A percentile compares a stretch with the other conserved stretches of the same genome.
phyloP scores from a whole-genome alignment of 352 stramenopile genomes.

The Albugo candida region DNA sequence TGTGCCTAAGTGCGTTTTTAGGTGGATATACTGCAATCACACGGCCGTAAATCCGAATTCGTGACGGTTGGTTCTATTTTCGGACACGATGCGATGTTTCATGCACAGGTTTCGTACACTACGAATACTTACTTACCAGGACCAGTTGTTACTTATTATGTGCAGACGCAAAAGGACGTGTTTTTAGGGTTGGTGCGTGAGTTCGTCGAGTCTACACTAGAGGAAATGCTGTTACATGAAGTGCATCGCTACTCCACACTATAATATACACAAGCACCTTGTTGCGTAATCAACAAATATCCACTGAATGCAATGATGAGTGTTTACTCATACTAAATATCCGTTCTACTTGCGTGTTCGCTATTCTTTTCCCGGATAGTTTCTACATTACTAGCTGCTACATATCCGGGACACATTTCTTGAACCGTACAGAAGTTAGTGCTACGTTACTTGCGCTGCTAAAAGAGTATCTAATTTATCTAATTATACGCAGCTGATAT shows the following conservation, averaged over 20 bases:
- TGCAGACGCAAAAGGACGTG: slow-evolving; percentile 56
- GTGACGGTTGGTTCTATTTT: slow-evolving; percentile 71
- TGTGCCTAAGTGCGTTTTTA: slow-evolving; percentile 2
- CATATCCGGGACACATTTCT: too few species aligned
- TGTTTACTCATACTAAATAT: too few species aligned
- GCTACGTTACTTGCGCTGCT: too few species aligned
- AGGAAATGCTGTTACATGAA: slow-evolving; percentile 29
- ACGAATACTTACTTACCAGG: slow-evolving; percentile 65
- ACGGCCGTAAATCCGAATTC: slow-evolving; percentile 33
- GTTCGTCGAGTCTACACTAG: slow-evolving; percentile 44
- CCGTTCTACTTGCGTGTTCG: too few species aligned
- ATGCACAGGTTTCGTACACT: slow-evolving; percentile 24
- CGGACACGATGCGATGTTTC: slow-evolving; percentile 78
- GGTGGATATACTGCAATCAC: slow-evolving; percentile 65
- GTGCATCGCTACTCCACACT: slow-evolving; percentile 39
- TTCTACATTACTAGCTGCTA: too few species aligned
- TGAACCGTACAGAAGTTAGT: too few species aligned
- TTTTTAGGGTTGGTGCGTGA: slow-evolving; percentile 49
- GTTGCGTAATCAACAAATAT: too few species aligned
- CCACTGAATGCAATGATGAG: too few species aligned
- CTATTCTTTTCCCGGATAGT: too few species aligned
- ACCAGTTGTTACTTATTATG: slow-evolving; percentile 74
- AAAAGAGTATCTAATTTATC: too few species aligned
- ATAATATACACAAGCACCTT: background rate
- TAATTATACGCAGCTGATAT: too few species aligned